Conservation (phyloP, 2,329 filamentous ascomycete species). For the Ophiostoma triangulosporum region DNA sequence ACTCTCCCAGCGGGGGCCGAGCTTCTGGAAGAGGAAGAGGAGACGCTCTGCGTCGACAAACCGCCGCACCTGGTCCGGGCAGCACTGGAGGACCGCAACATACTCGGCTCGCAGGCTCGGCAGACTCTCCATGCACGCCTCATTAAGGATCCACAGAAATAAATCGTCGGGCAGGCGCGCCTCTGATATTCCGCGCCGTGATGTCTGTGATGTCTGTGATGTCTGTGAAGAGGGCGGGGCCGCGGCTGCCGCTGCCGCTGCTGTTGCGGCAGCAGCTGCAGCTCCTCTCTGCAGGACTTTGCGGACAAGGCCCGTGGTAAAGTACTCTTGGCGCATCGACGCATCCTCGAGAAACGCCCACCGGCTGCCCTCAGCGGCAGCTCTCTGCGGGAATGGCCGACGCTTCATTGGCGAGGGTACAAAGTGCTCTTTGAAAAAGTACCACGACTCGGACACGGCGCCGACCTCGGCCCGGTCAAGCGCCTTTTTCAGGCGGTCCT, state of each 20-base stretch:
- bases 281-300: slow-evolving; percentile 28
- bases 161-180: slow-evolving; percentile 45
- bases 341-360: slow-evolving; percentile 38
- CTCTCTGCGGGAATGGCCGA: slow-evolving; percentile 25
- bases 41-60: slow-evolving; percentile 33
- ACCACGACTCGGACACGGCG: slow-evolving; percentile 26
- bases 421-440: slow-evolving; percentile 34
- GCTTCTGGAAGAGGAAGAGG: slow-evolving; percentile 38
- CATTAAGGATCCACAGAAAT: slow-evolving; percentile 50
- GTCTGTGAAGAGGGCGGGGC: background rate
- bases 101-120: slow-evolving; percentile 46
- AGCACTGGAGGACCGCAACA: slow-evolving; percentile 36
- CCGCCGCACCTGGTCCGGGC: slow-evolving; percentile 21
- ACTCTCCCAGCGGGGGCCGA: slow-evolving; percentile 43
- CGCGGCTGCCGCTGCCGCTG: background rate
- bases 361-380: slow-evolving; percentile 20
- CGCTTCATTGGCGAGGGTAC: slow-evolving; percentile 12
- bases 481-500: slow-evolving; percentile 30
- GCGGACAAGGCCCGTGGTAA: slow-evolving; percentile 49
- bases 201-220: background rate
- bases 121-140: slow-evolving; percentile 42
- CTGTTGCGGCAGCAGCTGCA: background rate
- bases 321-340: slow-evolving; percentile 39
- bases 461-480: slow-evolving; percentile 35
- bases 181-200: background rate